Base-by-base conservation (phyloP, 2,329 filamentous ascomycete species). In the Clonostachys solani region DNA sequence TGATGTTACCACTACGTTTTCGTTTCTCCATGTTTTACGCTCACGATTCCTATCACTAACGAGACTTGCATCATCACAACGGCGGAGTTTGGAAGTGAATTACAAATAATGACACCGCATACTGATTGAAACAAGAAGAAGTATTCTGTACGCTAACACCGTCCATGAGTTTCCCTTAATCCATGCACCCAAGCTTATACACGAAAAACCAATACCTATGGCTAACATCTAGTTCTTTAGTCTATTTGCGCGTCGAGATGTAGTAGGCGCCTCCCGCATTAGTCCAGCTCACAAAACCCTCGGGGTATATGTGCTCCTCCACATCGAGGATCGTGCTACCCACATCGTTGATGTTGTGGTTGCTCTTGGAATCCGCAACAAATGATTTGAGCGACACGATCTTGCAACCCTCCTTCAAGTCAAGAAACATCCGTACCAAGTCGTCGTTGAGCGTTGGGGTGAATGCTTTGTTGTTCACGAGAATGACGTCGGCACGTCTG, bases 401-500 rank as follows among this genome's bases (percentile, higher is more conserved):
- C 65, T 87, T 87, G 66, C 88, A 92, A 4, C 92, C 92, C 47
- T 88, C 79, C 68, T 96, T 97, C 52, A 97, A 74, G 60, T 99
- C 94, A 50, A 99, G 73, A 60, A 99, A 97, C 72, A 95, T 89
- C 57, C 89, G 83, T 54, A 92, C 82, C 42, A 99, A 75, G 51
- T 83, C 81, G 60, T 89, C 86, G 67, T 97, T 99, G 47, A 96
- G 80, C 56, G 86, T 78, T 13, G 92, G 86, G 6, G 86, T 92
- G 67, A 99, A 99, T 3, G 91, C 94, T 68, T 97, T 92, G 69
- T 99, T 99, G 73, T 99, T 99, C 58, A 97, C 92, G 23, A 99
- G 79, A 16, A 99, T 82, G n/a, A 97, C 92, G 62, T 99, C 94
- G 2, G 94, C 92, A 47, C 85, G 82, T 64, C 87, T 86, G 44